Base-by-base conservation (phyloP, 1,139 yeast genomes). In the Lodderomyces beijingensis region DNA sequence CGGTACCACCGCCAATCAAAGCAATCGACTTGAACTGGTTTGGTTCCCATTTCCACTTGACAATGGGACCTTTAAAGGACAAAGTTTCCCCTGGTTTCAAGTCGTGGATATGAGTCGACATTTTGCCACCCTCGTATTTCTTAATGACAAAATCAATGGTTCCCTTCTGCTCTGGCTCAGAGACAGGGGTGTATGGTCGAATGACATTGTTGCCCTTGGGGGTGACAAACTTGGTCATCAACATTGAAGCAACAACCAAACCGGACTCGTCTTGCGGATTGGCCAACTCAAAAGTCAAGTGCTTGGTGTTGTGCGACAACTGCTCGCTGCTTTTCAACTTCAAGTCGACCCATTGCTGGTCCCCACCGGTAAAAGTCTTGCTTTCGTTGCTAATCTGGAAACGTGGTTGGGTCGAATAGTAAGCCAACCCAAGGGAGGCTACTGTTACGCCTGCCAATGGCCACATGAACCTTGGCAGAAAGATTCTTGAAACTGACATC, bases 1-100 rank as follows among this genome's bases (percentile, higher is more conserved):
- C 96, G 28, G 95, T 84, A 53, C 98, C 98, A 48, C 96, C 96
- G 27, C 96, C 95, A 46, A 91, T 79, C 88, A 91, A 88, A 37
- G 83, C 84, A 46, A 86, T 75, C 36, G 75, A 71, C 40, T 75
- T 67, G 43, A 78, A 81, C 74, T 84, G 81, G 58, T 87, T 87
- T 47, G 94, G 87, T 53, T 76, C 75, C 89, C 95, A 87, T 56
- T 83, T 78, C 87, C 93, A 89, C 71, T 93, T 93, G 50, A 74
- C 72, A 50, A 88, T 75, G 46, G 98, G 98, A 26, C 98, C 99
- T 70, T 88, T 89, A 74, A 93, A 85, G 8, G 95, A 68, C 41
- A 93, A 74, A 32, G 89, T 75, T 50, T 93, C 97, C 50, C 81
- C 77, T 38, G 74, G 78, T 61, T 83, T 79, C 59, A 91, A 75